Base-by-base conservation (phyloP, 768 basidiomycete genomes). In the Strobilomyces confusus region DNA sequence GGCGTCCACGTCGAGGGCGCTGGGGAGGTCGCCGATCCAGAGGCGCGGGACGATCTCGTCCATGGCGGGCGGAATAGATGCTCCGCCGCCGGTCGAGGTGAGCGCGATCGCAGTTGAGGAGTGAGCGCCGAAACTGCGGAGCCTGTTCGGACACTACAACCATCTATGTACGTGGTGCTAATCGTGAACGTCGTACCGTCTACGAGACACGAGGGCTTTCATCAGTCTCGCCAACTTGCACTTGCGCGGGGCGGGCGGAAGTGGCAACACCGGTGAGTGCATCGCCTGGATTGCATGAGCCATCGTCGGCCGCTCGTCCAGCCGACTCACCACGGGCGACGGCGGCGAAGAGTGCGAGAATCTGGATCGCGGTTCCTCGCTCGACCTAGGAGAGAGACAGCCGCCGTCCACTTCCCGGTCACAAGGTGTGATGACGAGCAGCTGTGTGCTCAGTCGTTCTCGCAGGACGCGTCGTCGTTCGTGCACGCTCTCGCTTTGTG, bases 1-100 rank as follows among this genome's bases (percentile, higher is more conserved):
- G 3, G 70, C 73, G 41, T 80, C 74, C 0, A 74, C 76, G 57
- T 94, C 75, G 49, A 79, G 75, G 0, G 91, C 89, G 58, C 86
- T 89, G 8, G 74, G 72, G 8, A 94, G 70, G 72, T 91, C 82
- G 9, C 93, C 92, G 22, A 97, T 80, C 93, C 92, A 95, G 2
- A 97, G 71, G 5, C 84, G 81, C 29, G 82, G 82, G 15, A 89
- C 77, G 32, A 95, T 77, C 70, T 93, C 81, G 72, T 95, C 82
- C 86, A 95, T 89, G 17, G 20, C 20, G 12, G 33, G 36, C 15
- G 26, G 29, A 48, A 52, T 1, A 20, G 32, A 47, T 22, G 30
- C 30, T 15, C 51, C 54, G 55, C 49, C 4, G 46, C 19, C 44
- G 13, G 30, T 19, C 1, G 11, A 23, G 9, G 22, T 12, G 36